These are phyloP conservation scores for Amaranthus cruentus DNA, from an alignment of 148 eudicot species.

Conservation along the genomic window DNA sequence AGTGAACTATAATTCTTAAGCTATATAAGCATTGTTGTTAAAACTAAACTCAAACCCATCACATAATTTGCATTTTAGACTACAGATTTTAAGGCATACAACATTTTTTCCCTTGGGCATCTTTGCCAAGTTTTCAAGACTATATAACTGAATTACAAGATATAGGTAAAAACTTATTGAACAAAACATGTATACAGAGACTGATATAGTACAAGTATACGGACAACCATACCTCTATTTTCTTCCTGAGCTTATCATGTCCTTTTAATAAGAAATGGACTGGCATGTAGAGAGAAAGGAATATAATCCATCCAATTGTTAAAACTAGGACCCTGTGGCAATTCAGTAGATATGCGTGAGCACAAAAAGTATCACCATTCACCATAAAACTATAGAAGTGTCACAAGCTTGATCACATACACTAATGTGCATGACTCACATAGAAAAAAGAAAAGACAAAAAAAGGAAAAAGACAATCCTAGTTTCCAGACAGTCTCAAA, in stretches of 20 bases:
- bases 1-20: too few relatives aligned
- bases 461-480: background rate
- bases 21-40: too few relatives aligned
- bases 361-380: background rate
- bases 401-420: background rate
- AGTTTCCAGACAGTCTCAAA: background rate
- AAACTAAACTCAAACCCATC: too few relatives aligned
- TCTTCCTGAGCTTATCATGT: slow-evolving; percentile 79
- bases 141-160: background rate
- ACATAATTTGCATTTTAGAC: too few relatives aligned
- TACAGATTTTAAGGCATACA: too few relatives aligned
- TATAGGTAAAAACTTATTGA: background rate
- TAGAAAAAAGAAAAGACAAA: background rate
- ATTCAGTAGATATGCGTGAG: slow-evolving; percentile 10
- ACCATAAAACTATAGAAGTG: background rate
- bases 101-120: background rate
- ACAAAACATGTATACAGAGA: background rate
- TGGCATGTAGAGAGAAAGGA: slow-evolving; percentile 87
- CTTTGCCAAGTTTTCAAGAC: background rate
- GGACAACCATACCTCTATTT: slow-evolving; percentile 61
- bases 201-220: background rate
- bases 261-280: slow-evolving; percentile 85
- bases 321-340: slow-evolving; percentile 68
- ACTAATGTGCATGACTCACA: background rate
- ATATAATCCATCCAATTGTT: slow-evolving; percentile 90